Base-by-base conservation (phyloP, 2,329 filamentous ascomycete species). In the Pseudogymnoascus sp. region DNA sequence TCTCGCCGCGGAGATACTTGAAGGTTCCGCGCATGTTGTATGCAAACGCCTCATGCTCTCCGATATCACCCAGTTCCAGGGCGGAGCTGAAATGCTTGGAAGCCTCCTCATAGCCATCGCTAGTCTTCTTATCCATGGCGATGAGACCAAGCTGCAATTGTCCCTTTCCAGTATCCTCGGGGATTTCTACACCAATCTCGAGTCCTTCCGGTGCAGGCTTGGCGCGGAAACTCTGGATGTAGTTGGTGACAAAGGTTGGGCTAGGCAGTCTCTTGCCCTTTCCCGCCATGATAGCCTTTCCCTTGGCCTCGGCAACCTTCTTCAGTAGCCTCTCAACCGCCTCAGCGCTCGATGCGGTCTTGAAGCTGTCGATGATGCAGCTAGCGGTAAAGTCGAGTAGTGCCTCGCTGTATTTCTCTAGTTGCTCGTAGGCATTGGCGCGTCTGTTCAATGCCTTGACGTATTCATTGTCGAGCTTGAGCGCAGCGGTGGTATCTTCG, bases 11-110 rank as follows among this genome's bases (percentile, higher is more conserved):
- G 65, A 99, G 83, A 73, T 96, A 97, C 73, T 88, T 87, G 81
- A 97, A 97, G 35, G 94, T 99, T 64, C 93, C 94, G 62, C 93
- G 89, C 85, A 96, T 88, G 81, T 97, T 99, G 77, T 97, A 91
- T 12, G 93, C 94, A 69, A 96, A 86, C 3, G 92, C 92, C 77
- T 97, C 92, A 71, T 90, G 85, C 68, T 92, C 86, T 58, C 82
- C 92, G 16, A 97, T 83, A 42, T 90, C 89, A 42, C 87, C 88
- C 35, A 92, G 78, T 76, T 96, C 89, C 61, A 97, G 76, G 0
- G 94, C 92, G 77, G 90, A 90, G 73, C 95, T 90, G 71, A 97
- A 97, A 30, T 91, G 88, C 38, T 84, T 78, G 2, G 91, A 85
- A 42, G 93, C 94, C 75, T 96, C 90, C 68, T 95, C 88, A 73